Conservation (phyloP, 768 basidiomycete genomes). For the Imleria badia region DNA sequence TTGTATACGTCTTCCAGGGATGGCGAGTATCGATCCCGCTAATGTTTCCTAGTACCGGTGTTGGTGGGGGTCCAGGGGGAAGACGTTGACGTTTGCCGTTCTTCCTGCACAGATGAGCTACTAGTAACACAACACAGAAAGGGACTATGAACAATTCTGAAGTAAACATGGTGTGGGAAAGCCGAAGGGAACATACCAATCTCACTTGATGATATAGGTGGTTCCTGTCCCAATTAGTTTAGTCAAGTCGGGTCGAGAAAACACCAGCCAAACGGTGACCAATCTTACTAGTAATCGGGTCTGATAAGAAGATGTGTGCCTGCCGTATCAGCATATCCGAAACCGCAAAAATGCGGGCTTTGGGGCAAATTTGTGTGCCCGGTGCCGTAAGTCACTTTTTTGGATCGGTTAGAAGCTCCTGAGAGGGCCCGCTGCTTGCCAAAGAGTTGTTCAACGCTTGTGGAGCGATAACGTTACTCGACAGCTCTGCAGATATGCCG, state of each 20-base stretch:
- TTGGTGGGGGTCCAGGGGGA: constrained; percentile 25
- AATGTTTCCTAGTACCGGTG: constrained; percentile 23
- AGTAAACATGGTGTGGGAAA: constrained; percentile 3
- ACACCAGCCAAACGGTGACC: not conserved
- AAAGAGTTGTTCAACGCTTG: no score
- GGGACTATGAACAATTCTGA: constrained; percentile 1
- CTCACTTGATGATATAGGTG: not conserved
- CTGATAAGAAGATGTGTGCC: not conserved
- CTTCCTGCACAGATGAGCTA: constrained; percentile 10
- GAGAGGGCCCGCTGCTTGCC: no score
- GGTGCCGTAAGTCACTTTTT: no score
- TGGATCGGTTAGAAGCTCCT: no score
- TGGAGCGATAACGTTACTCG: no score
- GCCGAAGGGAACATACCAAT: not conserved
- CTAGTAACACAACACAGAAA: constrained; percentile 9
- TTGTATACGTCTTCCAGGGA: constrained; percentile 25
- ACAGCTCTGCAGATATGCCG: no score
- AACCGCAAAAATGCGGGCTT: no score
- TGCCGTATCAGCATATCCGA: no score
- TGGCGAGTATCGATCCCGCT: constrained; percentile 13
- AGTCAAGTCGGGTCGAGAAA: not conserved
- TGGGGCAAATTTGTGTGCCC: no score
- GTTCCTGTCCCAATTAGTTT: not conserved
- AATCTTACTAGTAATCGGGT: not conserved
- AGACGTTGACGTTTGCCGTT: constrained; percentile 5